phyloP scores from a whole-genome alignment of 495 filamentous ascomycete genomes.

The Neurospora tetraspora region DNA sequence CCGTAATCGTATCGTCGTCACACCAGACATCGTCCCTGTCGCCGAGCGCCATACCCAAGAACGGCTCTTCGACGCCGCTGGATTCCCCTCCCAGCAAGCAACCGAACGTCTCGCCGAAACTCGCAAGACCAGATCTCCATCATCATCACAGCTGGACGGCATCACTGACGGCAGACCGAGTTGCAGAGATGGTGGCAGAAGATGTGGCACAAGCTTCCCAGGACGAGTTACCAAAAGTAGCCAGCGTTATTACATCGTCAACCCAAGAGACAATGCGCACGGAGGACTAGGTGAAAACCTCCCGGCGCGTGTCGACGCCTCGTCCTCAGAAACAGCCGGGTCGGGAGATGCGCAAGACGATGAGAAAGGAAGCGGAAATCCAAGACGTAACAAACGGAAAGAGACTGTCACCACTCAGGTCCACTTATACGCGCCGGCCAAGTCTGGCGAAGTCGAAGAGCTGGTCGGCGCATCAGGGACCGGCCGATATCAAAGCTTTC shows the following conservation, averaged over 20 bases:
- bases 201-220: neutral
- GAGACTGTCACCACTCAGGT: constrained; percentile 10
- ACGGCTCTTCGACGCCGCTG: constrained; percentile 9
- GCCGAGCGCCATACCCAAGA: constrained; percentile 5
- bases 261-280: constrained; percentile 1
- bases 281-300: constrained; percentile 1
- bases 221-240: constrained; percentile 8
- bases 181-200: neutral
- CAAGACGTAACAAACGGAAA: neutral
- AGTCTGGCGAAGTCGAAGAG: neutral
- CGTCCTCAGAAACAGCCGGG: neutral
- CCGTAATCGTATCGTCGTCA: neutral
- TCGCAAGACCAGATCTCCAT: constrained; percentile 13
- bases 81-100: constrained; percentile 24
- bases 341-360: constrained; percentile 19
- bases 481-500: neutral
- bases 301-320: neutral
- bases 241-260: constrained; percentile 19
- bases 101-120: constrained; percentile 29
- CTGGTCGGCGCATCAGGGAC: neutral
- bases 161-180: neutral
- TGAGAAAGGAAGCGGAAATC: constrained; percentile 6
- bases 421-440: constrained; percentile 13
- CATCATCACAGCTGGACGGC: constrained; percentile 3
- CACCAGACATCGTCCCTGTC: constrained; percentile 9